Base-by-base conservation (phyloP, 23 red algal species). In the Gracilaria gracilis region DNA sequence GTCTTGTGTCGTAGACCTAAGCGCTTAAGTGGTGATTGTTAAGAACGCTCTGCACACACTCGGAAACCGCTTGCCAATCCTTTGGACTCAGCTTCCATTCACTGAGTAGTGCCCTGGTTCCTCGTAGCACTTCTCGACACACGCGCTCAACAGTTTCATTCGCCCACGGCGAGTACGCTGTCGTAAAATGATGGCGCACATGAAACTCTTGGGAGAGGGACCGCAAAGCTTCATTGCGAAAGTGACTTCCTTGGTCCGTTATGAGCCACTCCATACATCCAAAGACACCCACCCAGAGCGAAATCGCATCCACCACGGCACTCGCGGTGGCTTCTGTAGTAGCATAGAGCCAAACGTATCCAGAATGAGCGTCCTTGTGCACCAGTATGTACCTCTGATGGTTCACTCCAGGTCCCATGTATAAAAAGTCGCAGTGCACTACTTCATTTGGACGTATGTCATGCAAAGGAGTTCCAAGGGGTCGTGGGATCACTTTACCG, bases 401-500 rank as follows among this genome's bases (percentile, higher is more conserved):
- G 17, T 39, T 48, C 2, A 14, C 14, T 16, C 47, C 47, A 2
- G 65, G 36, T 27, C 88, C 88, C 27, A 82, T 48, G 57, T 42
- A 91, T 7, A 91, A 31, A 51, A 81, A 91, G 21, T 91, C 88
- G 20, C 67, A 71, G 44, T 91, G 88, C 57, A 81, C 78, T 37
- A 91, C 58, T 72, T 91, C 77, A 4, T 91, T 91, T 17, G 77
- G 88, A 39, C 36, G 53, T 14, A 34, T 57, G 13, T 49, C 88
- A 37, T 91, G 61, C 9, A 82, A 5, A 23, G 42, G 48, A 7
- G 75, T 31, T 9, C 49, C 55, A 16, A 91, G 67, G 0, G 77
- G 61, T 46, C 62, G 29, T 19, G 88, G 88, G 21, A 91, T 71
- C 27, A 39, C 4, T 2, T 91, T 28, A 1, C 61, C 75, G 51